A percentile compares a stretch with the other conserved stretches of the same genome.
Evolutionary conservation across 2,329 filamentous ascomycete genomes (phyloP).

Genomic region (Zymoseptoria ardabiliae): DNA sequence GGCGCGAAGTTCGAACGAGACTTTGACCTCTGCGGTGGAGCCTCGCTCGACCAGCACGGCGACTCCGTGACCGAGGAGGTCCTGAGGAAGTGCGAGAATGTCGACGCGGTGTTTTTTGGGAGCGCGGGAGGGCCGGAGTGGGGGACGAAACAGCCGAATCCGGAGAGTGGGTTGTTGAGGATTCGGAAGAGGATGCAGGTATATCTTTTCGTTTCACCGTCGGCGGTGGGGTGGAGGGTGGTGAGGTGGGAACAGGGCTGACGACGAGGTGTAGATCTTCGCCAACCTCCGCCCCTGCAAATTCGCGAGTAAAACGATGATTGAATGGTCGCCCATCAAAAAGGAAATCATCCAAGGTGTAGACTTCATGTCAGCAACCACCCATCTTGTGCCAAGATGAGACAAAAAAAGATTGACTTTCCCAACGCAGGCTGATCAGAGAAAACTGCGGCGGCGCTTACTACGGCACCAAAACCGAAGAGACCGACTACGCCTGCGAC

Average conservation of each 20-base stretch:
- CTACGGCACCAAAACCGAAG: slow-evolving; percentile 43
- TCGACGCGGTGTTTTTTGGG: slow-evolving; percentile 43
- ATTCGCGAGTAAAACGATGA: slow-evolving; percentile 35
- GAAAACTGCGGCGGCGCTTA: slow-evolving; percentile 48
- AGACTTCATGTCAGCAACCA: slow-evolving; percentile 34
- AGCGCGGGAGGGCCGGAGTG: slow-evolving; percentile 45
- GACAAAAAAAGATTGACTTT: too few species aligned
- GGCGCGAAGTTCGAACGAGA: slow-evolving; percentile 26
- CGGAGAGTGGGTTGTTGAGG: slow-evolving; percentile 39
- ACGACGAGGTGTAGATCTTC: slow-evolving; percentile 28
- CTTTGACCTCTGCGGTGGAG: slow-evolving; percentile 30
- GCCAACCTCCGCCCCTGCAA: slow-evolving; percentile 47
- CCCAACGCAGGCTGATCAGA: slow-evolving; percentile 31
- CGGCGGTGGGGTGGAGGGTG: too few species aligned
- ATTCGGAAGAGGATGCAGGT: slow-evolving; percentile 38
- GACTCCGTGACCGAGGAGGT: slow-evolving; percentile 40
- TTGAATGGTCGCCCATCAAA: slow-evolving; percentile 40
- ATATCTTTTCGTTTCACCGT: too few species aligned
- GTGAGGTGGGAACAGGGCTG: not conserved
- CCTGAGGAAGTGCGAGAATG: slow-evolving; percentile 34
- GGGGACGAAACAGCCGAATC: slow-evolving; percentile 36
- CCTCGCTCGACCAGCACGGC: slow-evolving; percentile 41
- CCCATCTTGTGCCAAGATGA: too few species aligned
- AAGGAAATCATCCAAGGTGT: slow-evolving; percentile 39
- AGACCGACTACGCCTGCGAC: slow-evolving; percentile 39